phyloP scores from a whole-genome alignment of 2,329 filamentous ascomycete species.

The Waltergamsia citrina region DNA sequence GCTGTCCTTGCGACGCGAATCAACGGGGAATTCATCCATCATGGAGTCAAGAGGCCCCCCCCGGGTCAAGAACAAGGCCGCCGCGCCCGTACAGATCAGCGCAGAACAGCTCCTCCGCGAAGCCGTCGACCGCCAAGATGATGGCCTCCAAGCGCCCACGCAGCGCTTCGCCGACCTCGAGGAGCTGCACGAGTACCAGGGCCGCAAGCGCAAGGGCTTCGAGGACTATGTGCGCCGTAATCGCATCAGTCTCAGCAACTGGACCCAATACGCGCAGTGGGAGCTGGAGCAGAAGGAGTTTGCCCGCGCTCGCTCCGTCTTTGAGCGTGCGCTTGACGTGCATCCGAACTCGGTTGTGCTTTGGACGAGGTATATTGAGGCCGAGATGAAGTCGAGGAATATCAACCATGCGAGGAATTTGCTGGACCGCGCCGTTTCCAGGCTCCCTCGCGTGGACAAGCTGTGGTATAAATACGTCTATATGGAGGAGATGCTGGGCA shows the following conservation, averaged over 20 bases:
- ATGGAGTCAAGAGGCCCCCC: conserved; percentile 94
- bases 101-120: conserved; percentile 96
- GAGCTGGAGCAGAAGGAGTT: conserved; percentile 98
- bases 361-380: conserved; percentile 91
- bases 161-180: conserved; percentile 94
- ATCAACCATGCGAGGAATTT: conserved; percentile 96
- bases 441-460: conserved; percentile 86
- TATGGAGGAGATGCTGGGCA: conserved; percentile 96
- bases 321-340: conserved; percentile 89
- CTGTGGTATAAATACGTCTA: conserved; percentile 99
- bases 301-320: conserved; percentile 80
- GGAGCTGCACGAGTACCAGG: conserved; percentile 96
- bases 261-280: conserved; percentile 96
- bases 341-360: conserved; percentile 78
- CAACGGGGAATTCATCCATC: conserved; percentile 14
- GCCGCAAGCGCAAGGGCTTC: conserved; percentile 90
- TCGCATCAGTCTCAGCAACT: conserved; percentile 94
- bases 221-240: conserved; percentile 97
- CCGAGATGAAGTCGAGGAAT: conserved; percentile 86
- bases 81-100: conserved; percentile 84
- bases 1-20: not conserved
- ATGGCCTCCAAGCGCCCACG: conserved; percentile 76
- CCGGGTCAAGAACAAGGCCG: conserved; percentile 96
- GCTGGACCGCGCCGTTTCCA: conserved; percentile 87
- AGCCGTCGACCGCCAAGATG: conserved; percentile 93